phyloP scores from a whole-genome alignment of 2,329 filamentous ascomycete genomes.

The Beauveria australis region DNA sequence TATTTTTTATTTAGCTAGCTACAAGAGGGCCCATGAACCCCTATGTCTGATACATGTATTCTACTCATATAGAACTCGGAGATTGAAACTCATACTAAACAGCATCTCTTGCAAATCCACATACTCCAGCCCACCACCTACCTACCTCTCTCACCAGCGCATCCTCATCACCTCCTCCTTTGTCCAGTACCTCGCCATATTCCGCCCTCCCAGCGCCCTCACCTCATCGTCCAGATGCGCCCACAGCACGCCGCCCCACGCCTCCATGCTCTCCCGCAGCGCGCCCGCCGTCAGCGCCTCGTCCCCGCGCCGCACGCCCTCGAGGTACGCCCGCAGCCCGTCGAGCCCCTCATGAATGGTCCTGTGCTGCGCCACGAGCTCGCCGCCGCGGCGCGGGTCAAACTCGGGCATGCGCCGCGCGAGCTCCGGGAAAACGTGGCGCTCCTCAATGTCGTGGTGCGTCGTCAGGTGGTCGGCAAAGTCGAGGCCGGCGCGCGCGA shows the following conservation, averaged over 20 bases:
- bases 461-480: constrained; percentile 63
- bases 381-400: constrained; percentile 34
- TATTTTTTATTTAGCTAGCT: neutral
- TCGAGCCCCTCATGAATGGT: constrained; percentile 73
- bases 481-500: constrained; percentile 58
- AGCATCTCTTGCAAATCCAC: no score
- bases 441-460: constrained; percentile 80
- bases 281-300: constrained; percentile 46
- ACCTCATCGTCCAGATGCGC: constrained; percentile 81
- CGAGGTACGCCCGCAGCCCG: constrained; percentile 56
- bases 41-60: neutral
- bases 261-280: constrained; percentile 65
- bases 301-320: constrained; percentile 54
- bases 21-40: neutral
- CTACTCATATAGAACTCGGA: neutral
- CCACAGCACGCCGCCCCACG: constrained; percentile 73
- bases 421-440: constrained; percentile 69
- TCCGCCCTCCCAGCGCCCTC: constrained; percentile 66
- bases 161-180: constrained; percentile 64
- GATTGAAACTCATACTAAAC: neutral
- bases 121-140: no score
- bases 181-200: constrained; percentile 80
- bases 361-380: constrained; percentile 66
- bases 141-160: constrained; percentile 49
- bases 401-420: constrained; percentile 76